Evolutionary conservation across 2,329 filamentous ascomycete genomes (phyloP).

Genomic region (Colletotrichum chrysophilum): DNA sequence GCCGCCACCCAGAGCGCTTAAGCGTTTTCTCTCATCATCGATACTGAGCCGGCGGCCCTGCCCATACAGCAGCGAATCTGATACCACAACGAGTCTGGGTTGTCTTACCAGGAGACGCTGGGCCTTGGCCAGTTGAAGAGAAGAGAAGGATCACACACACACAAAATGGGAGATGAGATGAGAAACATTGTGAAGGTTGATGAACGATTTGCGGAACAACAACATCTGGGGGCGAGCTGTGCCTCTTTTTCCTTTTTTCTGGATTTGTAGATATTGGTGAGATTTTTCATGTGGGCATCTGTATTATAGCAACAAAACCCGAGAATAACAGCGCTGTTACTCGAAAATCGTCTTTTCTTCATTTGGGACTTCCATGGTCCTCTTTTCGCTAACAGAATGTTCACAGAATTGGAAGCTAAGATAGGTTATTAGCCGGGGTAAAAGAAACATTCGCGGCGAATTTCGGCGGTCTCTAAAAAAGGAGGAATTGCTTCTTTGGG

Average conservation of each 20-base stretch:
- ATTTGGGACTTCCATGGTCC: background rate
- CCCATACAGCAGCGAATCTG: background rate
- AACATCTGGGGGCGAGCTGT: background rate
- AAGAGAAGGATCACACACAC: background rate
- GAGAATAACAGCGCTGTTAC: slow-evolving; percentile 10
- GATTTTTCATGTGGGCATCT: background rate
- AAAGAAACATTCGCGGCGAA: background rate
- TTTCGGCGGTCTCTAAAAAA: background rate
- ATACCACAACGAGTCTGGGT: background rate
- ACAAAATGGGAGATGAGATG: background rate
- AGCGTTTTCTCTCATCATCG: background rate
- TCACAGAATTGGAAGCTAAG: rapidly evolving
- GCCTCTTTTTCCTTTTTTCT: background rate
- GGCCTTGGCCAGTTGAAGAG: background rate
- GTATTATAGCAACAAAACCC: background rate
- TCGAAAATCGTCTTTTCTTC: background rate
- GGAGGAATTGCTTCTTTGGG: background rate
- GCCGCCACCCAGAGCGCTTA: slow-evolving; percentile 1
- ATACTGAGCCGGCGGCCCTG: background rate
- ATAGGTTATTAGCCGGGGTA: background rate
- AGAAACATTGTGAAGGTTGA: background rate
- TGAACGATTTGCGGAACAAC: background rate
- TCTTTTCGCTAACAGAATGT: background rate
- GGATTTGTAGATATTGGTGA: slow-evolving; percentile 6
- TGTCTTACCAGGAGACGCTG: slow-evolving; percentile 13